Evolutionary conservation across 768 basidiomycete species (phyloP), one percentile per base, ranked within the genome.

Genomic region (Tylopilus cervinicoccineus): DNA sequence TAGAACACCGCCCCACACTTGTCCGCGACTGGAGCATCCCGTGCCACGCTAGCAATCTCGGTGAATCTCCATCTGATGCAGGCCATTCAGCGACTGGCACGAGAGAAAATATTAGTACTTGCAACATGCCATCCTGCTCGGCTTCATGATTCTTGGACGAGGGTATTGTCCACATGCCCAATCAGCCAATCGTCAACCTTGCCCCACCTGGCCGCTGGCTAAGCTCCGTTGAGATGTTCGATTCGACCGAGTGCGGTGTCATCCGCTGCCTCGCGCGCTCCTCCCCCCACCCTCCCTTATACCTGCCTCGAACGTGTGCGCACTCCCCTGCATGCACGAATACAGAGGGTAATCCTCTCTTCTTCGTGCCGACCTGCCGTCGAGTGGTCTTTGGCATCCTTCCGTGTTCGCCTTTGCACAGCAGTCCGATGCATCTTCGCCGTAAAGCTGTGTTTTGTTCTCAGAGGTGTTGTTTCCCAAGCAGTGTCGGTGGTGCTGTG

Each of bases 141-240:
- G 19, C 22, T 53, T 28, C 48, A 43, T 61, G 41, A 50, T 43
- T 33, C 16, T 45, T 48, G 38, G 47, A 52, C 38, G 46, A 34
- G 28, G 42, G 29, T 43, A 32, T 51, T 7, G 46, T 46, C 50
- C 41, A 49, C 51, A 39, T 51, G 50, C 38, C 34, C 41, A 28
- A 38, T 53, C 46, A 45, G 44, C 45, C 48, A 31, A 36, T 53
- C 51, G 41, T 36, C 34, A 41, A 41, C 28, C 36, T 38, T 52
- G 45, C 48, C 22, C 46, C 49, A 50, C 31, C 40, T 33, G 36
- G 29, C 55, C 51, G 45, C 42, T 54, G 46, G 46, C 54, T 64
- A 61, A 66, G 54, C 55, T 66, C 64, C 62, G 56, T 54, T 13
- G 40, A 49, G 52, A 37, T 38, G 33, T 16, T 54, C 55, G 54